Conservation (phyloP, 768 basidiomycete species). For the Daedaleopsis sinensis region DNA sequence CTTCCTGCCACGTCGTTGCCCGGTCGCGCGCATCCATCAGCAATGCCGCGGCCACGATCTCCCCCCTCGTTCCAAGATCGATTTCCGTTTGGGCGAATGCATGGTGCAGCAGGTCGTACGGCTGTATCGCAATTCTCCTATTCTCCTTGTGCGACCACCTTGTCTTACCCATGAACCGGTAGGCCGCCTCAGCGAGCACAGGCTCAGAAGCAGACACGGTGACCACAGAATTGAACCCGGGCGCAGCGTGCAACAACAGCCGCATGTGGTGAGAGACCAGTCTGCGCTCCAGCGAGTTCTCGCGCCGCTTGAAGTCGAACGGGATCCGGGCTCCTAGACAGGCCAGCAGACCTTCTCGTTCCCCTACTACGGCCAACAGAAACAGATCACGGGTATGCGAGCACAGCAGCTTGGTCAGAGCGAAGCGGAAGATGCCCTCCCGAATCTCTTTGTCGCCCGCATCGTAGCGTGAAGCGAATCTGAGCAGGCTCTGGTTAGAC, state of each 20-base stretch:
- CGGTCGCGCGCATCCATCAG: slow-evolving; percentile 29
- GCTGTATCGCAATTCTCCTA: no score
- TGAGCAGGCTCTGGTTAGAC: neutral
- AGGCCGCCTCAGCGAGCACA: slow-evolving; percentile 33
- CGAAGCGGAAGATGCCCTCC: slow-evolving; percentile 13
- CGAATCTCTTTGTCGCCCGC: slow-evolving; percentile 8
- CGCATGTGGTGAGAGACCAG: slow-evolving; percentile 39
- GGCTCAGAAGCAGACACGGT: slow-evolving; percentile 34
- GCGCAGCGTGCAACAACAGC: slow-evolving; percentile 24
- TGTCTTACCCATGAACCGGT: slow-evolving; percentile 10
- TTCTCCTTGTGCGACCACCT: neutral
- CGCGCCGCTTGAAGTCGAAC: slow-evolving; percentile 27
- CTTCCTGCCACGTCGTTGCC: slow-evolving; percentile 9
- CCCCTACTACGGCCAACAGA: neutral
- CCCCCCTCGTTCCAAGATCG: slow-evolving; percentile 29
- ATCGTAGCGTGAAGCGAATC: slow-evolving; percentile 8
- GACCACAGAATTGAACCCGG: slow-evolving; percentile 23
- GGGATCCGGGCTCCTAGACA: slow-evolving; percentile 28
- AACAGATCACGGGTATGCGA: neutral
- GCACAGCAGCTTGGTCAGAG: slow-evolving; percentile 6
- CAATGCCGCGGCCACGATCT: slow-evolving; percentile 24
- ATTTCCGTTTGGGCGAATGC: neutral
- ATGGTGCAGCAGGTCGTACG: neutral
- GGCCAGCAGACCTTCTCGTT: slow-evolving; percentile 4
- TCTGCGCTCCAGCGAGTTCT: slow-evolving; percentile 17